A percentile compares a stretch with the other conserved stretches of the same genome.
These are phyloP conservation scores for Raffaelea ambrosiae DNA, from an alignment of 2,329 filamentous ascomycete species.

Conservation along the genomic window DNA sequence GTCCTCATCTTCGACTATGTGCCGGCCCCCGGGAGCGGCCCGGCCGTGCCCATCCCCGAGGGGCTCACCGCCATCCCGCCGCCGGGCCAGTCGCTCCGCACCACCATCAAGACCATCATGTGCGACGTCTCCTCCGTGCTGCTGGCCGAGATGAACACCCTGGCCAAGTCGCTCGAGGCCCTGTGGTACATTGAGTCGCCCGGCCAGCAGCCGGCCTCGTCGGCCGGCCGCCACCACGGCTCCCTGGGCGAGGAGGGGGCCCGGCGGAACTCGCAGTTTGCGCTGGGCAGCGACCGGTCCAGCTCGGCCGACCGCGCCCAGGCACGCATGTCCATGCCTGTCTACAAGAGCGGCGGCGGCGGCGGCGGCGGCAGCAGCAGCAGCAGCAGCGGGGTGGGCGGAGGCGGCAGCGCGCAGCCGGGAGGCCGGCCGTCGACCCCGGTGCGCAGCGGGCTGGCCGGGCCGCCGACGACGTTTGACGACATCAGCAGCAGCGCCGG, in stretches of 20 bases:
- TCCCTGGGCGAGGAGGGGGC: conserved; percentile 8
- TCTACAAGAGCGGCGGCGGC: conserved; percentile 29
- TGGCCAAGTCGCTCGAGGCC: conserved; percentile 64
- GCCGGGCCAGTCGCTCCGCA: conserved; percentile 57
- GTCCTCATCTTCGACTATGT: conserved; percentile 72
- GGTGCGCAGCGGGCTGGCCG: conserved; percentile 37
- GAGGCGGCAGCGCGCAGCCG: conserved; percentile 36
- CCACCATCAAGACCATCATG: conserved; percentile 74
- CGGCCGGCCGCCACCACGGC: conserved; percentile 23
- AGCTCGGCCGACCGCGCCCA: conserved; percentile 52
- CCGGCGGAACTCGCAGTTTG: conserved; percentile 49
- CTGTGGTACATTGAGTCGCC: conserved; percentile 73
- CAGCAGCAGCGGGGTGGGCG: conserved; percentile 20
- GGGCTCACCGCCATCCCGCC: conserved; percentile 66
- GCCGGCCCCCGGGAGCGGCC: conserved; percentile 31
- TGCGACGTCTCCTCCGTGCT: conserved; percentile 68
- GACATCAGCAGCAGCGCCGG: conserved; percentile 20
- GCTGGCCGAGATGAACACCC: conserved; percentile 65
- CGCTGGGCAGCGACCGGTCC: conserved; percentile 32
- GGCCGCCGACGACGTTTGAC: conserved; percentile 40
- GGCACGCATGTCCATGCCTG: conserved; percentile 75
- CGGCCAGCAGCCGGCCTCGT: conserved; percentile 40
- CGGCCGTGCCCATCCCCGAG: conserved; percentile 49
- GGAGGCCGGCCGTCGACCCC: conserved; percentile 40
- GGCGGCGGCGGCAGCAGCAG: conserved; percentile 14